Evolutionary conservation across 805 yeast species (phyloP).

Genomic region (Candida maris): DNA sequence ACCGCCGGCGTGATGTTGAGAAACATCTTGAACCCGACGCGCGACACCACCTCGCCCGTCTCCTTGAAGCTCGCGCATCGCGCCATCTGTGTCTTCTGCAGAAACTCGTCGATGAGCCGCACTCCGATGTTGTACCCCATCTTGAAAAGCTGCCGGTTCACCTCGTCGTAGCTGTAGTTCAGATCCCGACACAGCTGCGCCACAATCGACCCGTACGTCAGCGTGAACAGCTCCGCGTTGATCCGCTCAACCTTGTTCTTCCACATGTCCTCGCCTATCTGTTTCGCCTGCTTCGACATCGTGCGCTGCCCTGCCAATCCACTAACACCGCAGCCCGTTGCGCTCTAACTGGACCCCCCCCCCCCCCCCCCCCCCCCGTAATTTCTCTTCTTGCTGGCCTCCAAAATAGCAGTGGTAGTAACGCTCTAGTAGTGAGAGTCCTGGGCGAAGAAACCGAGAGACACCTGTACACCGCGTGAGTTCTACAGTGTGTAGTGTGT

Average conservation of each 20-base stretch:
- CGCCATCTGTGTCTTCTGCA: conserved; percentile 82
- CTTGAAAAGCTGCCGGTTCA: conserved; percentile 76
- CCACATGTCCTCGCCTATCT: conserved; percentile 87
- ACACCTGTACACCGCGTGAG: too few relatives aligned
- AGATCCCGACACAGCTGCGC: conserved; percentile 85
- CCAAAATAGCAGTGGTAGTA: too few relatives aligned
- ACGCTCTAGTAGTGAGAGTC: too few relatives aligned
- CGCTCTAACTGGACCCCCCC: background rate
- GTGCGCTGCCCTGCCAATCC: background rate
- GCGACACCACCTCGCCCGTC: conserved; percentile 81
- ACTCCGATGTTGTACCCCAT: conserved; percentile 97
- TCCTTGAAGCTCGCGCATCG: conserved; percentile 78
- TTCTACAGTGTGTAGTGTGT: too few relatives aligned
- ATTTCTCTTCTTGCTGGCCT: too few relatives aligned
- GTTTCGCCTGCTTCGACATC: conserved; percentile 38
- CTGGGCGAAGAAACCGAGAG: too few relatives aligned
- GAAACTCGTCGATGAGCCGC: conserved; percentile 85
- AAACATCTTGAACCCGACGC: conserved; percentile 87
- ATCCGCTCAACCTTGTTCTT: conserved; percentile 82
- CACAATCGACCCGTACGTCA: conserved; percentile 92
- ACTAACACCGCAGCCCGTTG: background rate
- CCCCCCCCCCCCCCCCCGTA: background rate
- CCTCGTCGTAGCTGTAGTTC: conserved; percentile 68
- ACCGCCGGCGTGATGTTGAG: conserved; percentile 71
- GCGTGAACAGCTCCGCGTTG: conserved; percentile 88